Base-by-base conservation (phyloP, 2,329 filamentous ascomycete species). In the Penicillium sp. region DNA sequence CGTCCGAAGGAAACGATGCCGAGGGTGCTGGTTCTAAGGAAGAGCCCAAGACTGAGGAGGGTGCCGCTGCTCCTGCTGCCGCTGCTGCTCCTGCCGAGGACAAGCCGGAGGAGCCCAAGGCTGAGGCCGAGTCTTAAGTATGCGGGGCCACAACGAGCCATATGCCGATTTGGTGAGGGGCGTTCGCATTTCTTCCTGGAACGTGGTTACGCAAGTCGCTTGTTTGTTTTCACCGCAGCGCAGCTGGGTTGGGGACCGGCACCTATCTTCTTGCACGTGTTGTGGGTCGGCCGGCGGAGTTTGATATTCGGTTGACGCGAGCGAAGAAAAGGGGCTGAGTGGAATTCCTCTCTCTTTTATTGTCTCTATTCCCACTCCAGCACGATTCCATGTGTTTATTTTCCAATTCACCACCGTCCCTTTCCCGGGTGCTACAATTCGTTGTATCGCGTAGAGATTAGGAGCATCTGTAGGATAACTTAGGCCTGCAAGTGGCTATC, bases 1-100 rank as follows among this genome's bases (percentile, higher is more conserved):
- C 89, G 56, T 93, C 88, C 44, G 89, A 95, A 66, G 85, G 79
- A 58, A 81, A 75, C 59, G 90, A 95, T 69, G 56, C 72, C 41
- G 72, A 80, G 50, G 74, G 72, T 39, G 55, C 26, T 46, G 72
- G 74, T 45, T 70, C 76, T 56, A 80, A 82, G 74, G 80, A 85
- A 61, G 68, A 74, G 41, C 5, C 18, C 18, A 74, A 75, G 65
- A 55, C 73, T 49, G 69, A 72, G 42, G 70, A 68, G 47, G 60
- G 60, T 37, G 53, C 74, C 9, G 18, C 18, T 9, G 18, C 18
- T 50, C 63, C 67, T 22, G 18, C 18, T 9, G 18, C 18, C 50
- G 64, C 67, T 44, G 71, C 76, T 34, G 59, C 62, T 36, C 50
- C 65, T 18, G 52, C 57, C 55, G 66, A 69, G 48, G 67, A 63